Evolutionary conservation across 441 rosid genomes (phyloP).

Genomic region (Croton setiger): DNA sequence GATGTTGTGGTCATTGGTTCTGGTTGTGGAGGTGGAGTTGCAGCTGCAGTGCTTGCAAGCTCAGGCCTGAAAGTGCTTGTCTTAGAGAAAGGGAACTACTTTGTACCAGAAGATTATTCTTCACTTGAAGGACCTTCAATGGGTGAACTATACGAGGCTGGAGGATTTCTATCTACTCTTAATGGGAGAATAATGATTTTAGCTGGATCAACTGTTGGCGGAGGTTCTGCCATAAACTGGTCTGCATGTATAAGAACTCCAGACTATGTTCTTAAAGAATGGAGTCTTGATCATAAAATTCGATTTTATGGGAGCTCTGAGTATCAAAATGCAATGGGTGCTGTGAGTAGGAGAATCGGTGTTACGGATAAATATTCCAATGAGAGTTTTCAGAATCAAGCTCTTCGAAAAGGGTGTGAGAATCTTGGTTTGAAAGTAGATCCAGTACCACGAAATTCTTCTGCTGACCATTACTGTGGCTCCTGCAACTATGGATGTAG

Average conservation of each 20-base stretch:
- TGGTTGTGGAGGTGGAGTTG: slow-evolving; percentile 86
- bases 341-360: slow-evolving; percentile 49
- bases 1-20: slow-evolving; percentile 74
- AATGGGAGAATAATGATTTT: slow-evolving; percentile 46
- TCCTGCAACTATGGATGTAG: slow-evolving; percentile 65
- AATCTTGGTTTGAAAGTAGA: slow-evolving; percentile 53
- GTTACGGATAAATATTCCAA: slow-evolving; percentile 44
- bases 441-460: slow-evolving; percentile 47
- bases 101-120: slow-evolving; percentile 49
- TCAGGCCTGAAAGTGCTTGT: slow-evolving; percentile 63
- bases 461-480: slow-evolving; percentile 71
- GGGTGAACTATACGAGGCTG: slow-evolving; percentile 47
- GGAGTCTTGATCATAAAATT: slow-evolving; percentile 54
- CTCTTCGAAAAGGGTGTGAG: slow-evolving; percentile 71
- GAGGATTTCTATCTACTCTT: slow-evolving; percentile 40
- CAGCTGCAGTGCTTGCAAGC: slow-evolving; percentile 65
- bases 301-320: slow-evolving; percentile 47
- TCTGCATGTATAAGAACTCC: slow-evolving; percentile 68
- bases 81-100: slow-evolving; percentile 77
- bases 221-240: slow-evolving; percentile 82
- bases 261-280: slow-evolving; percentile 44
- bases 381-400: slow-evolving; percentile 68
- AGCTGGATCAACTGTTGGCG: slow-evolving; percentile 81
- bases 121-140: slow-evolving; percentile 64
- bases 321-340: slow-evolving; percentile 57